These are phyloP conservation scores for Artomyces pyxidatus DNA, from an alignment of 768 basidiomycete genomes.

Conservation along the genomic window DNA sequence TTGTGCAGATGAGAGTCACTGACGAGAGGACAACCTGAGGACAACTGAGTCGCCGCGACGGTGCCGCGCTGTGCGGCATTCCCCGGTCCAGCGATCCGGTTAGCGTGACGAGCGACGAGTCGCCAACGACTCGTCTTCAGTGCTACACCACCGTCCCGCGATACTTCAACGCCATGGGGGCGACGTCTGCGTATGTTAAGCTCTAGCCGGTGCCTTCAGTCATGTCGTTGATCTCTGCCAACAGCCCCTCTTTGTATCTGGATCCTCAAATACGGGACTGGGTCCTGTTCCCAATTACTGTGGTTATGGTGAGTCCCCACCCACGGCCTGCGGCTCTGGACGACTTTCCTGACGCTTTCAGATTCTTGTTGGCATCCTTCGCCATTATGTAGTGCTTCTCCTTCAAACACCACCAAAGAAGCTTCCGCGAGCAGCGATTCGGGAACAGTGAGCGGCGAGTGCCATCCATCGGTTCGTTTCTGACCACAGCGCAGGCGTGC, in stretches of 20 bases:
- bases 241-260: constrained; percentile 52
- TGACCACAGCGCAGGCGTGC: constrained; percentile 45
- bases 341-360: constrained; percentile 23
- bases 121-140: neutral
- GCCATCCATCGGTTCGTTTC: neutral
- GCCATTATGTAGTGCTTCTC: constrained; percentile 86
- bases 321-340: neutral
- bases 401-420: constrained; percentile 83
- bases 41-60: neutral
- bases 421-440: constrained; percentile 63
- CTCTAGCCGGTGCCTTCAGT: constrained; percentile 14
- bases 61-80: neutral
- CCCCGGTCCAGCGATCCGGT: neutral
- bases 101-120: neutral
- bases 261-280: constrained; percentile 95
- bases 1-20: no score
- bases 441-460: constrained; percentile 77
- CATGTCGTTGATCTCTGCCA: constrained; percentile 11
- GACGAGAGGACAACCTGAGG: no score
- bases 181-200: constrained; percentile 3
- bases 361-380: constrained; percentile 88
- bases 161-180: constrained; percentile 1
- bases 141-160: neutral
- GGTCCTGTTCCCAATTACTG: constrained; percentile 92
- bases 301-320: constrained; percentile 77